Base-by-base conservation (phyloP, 163 green algal genomes). In the Volvox carteri region DNA sequence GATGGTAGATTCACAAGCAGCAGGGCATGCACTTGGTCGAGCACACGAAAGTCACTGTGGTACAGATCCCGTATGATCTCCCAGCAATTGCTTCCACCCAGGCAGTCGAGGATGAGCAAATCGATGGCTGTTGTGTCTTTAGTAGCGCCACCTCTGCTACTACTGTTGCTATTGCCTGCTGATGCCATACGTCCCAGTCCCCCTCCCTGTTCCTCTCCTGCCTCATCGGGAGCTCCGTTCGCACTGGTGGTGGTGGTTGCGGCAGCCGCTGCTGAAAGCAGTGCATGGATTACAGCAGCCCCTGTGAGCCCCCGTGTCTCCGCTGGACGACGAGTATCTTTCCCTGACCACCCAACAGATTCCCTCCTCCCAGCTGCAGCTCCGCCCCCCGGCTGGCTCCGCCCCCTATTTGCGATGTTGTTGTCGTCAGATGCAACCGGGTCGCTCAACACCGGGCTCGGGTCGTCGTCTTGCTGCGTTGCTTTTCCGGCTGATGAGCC, bases 91-190 rank as follows among this genome's bases (percentile, higher is more conserved):
- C 23, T 23, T 2, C 28, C 78, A 42, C n/a, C n/a, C n/a, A n/a
- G n/a, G n/a, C 78, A 85, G 37, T 85, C 54, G 21, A 85, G 35
- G 5, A 85, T 35, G 52, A 85, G 37, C 5, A 85, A 39, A 39
- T 73, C 54, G 5, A 56, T 19, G 2, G 52, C 25, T 30, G n/a
- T n/a, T 5, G 11, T 37, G 35, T 35, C 9, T 9, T 11, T 35
- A 37, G 5, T 79, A 35, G 1, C 37, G 62, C 62, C 7, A 28
- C 62, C 12, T 33, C 14, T 12, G 30, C 62, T 72, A 35, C 23
- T 35, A 72, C 25, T 35, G 21, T 77, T 35, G 35, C 8, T 37
- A 77, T 30, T 25, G 37, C 35, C 68, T 54, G 37, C 7, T 28
- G n/a, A 12, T 44, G 5, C 19, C 30, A 5, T n/a, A 23, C 14